phyloP scores from a whole-genome alignment of 2,329 filamentous ascomycete species.

The Sporothrix variecibatus region DNA sequence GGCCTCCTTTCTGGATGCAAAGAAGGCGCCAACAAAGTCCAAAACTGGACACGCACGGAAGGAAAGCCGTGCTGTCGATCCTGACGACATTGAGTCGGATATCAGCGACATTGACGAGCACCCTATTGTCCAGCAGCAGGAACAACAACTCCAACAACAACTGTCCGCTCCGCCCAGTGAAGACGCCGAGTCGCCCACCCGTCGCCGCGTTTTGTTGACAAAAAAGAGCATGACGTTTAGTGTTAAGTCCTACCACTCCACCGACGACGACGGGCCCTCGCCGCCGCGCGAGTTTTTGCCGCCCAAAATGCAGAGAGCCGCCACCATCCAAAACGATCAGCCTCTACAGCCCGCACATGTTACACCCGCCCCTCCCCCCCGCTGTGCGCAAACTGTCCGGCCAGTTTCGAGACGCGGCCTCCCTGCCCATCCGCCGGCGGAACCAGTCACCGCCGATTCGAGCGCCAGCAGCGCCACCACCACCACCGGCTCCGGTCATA shows the following conservation, averaged over 20 bases:
- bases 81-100: conserved; percentile 48
- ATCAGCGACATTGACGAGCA: conserved; percentile 58
- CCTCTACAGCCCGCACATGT: background rate
- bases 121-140: conserved; percentile 20
- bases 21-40: conserved; percentile 15
- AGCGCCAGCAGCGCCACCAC: background rate
- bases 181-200: conserved; percentile 24
- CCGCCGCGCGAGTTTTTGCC: conserved; percentile 3
- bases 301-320: conserved; percentile 4
- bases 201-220: conserved; percentile 25
- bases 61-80: conserved; percentile 33
- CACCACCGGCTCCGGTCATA: too few relatives aligned
- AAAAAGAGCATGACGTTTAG: conserved; percentile 31
- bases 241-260: conserved; percentile 26
- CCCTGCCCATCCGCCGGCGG: conserved; percentile 13
- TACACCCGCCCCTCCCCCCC: background rate
- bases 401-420: background rate
- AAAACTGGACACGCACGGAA: background rate
- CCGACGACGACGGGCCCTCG: conserved; percentile 25
- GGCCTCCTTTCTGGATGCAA: conserved; percentile 6
- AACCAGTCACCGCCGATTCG: conserved; percentile 26
- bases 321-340: conserved; percentile 12
- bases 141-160: conserved; percentile 15
- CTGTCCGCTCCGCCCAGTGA: conserved; percentile 17
- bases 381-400: conserved; percentile 20